Percentiles rank a stretch among this genome's conserved stretches.
These are phyloP conservation scores for Jacaranda mimosifolia DNA, from an alignment of 257 asterid species.

Conservation along the genomic window DNA sequence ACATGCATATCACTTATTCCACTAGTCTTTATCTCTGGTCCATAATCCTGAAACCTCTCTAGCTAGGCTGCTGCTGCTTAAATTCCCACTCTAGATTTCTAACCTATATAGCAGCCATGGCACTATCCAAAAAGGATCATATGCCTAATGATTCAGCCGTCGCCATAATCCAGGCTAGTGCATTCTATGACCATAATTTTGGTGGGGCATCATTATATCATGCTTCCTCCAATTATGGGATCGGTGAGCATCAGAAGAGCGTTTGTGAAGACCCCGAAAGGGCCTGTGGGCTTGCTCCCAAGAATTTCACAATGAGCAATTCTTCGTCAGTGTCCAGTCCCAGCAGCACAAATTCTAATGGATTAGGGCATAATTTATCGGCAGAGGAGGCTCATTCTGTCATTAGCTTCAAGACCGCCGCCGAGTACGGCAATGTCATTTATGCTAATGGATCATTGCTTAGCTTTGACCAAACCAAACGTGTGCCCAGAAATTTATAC, in stretches of 20 bases:
- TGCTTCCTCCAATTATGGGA: not conserved
- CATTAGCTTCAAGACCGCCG: conserved; percentile 53
- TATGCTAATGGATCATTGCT: conserved; percentile 62
- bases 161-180: conserved; percentile 65
- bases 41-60: too few species aligned
- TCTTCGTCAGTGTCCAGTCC: conserved; percentile 82
- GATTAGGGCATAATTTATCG: conserved; percentile 45
- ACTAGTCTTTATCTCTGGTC: too few species aligned
- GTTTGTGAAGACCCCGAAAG: conserved; percentile 47
- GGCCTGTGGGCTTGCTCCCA: conserved; percentile 33
- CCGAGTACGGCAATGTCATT: conserved; percentile 47
- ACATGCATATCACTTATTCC: not conserved
- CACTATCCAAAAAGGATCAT: conserved; percentile 59
- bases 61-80: not conserved
- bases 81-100: not conserved
- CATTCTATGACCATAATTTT: conserved; percentile 62
- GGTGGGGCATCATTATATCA: conserved; percentile 37
- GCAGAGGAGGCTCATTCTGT: conserved; percentile 72
- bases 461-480: conserved; percentile 61
- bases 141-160: conserved; percentile 51
- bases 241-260: not conserved
- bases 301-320: conserved; percentile 54
- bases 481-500: conserved; percentile 39
- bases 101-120: conserved; percentile 47
- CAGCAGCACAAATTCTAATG: conserved; percentile 79